Percentiles rank a stretch among this genome's conserved stretches.
These are phyloP conservation scores for Maudiozyma saulgeensis DNA, from an alignment of 805 yeast genomes.

Conservation along the genomic window DNA sequence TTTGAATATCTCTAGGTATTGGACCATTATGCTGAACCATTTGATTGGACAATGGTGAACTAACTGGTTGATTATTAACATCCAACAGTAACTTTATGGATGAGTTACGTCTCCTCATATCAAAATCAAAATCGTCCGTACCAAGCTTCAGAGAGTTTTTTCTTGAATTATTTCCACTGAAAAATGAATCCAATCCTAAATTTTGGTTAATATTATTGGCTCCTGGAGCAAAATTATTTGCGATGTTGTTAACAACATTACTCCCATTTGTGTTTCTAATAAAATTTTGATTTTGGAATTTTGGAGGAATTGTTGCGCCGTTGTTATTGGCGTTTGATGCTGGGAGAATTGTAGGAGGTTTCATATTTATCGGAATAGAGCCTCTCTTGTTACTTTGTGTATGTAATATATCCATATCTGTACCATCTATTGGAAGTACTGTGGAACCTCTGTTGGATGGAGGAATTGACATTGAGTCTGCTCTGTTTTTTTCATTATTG, in stretches of 20 bases:
- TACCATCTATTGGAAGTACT: slow-evolving; percentile 16
- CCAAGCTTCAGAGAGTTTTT: slow-evolving; percentile 25
- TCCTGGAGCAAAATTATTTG: not conserved
- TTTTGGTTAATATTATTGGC: not conserved
- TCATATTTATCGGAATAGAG: slow-evolving; percentile 11
- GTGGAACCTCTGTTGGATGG: slow-evolving; percentile 19
- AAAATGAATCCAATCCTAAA: slow-evolving; percentile 6
- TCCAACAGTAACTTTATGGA: slow-evolving; percentile 15
- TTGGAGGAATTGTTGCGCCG: not conserved
- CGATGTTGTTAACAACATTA: not conserved
- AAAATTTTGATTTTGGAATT: not conserved
- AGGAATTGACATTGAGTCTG: slow-evolving; percentile 4
- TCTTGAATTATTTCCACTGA: slow-evolving; percentile 13
- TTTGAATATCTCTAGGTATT: not conserved
- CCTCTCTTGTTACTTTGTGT: not conserved
- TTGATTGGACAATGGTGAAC: not conserved
- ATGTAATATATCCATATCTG: slow-evolving; percentile 17
- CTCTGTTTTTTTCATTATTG: slow-evolving; percentile 6
- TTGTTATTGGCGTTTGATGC: not conserved
- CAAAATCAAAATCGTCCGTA: slow-evolving; percentile 27
- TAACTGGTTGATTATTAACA: not conserved
- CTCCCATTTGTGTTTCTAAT: not conserved
- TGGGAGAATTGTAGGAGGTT: slow-evolving; percentile 19
- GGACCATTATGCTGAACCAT: not conserved
- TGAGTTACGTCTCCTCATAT: slow-evolving; percentile 24